These are phyloP conservation scores for Rhynchospora breviuscula DNA, from an alignment of 176 grass and related monocot species.

Conservation along the genomic window DNA sequence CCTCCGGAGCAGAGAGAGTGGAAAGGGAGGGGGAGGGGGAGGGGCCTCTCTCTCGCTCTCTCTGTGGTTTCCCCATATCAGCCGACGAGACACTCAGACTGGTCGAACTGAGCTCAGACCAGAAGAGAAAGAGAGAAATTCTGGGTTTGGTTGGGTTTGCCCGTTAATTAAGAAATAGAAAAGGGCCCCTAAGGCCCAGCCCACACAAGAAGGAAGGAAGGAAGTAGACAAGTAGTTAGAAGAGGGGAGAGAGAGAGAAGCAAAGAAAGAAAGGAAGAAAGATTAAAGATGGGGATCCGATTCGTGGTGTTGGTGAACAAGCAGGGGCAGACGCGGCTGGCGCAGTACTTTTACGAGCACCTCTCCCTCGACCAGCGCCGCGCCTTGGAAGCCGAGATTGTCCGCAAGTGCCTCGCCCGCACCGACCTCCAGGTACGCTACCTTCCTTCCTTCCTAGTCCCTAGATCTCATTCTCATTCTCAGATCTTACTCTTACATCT, in stretches of 20 bases:
- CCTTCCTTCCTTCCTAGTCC: background rate
- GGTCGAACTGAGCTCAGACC: too few species aligned
- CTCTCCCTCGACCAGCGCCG: conserved; percentile 92
- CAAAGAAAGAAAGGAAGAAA: background rate
- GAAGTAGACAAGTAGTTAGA: too few species aligned
- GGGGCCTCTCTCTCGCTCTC: too few species aligned
- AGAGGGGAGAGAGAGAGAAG: background rate
- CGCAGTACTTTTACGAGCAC: conserved; percentile 91
- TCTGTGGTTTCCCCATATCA: too few species aligned
- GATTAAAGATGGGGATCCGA: conserved; percentile 63
- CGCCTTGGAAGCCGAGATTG: conserved; percentile 98
- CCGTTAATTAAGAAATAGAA: too few species aligned
- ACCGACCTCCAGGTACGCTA: conserved; percentile 73
- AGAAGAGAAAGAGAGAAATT: too few species aligned
- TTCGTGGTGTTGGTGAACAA: conserved; percentile 97
- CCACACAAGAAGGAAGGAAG: too few species aligned
- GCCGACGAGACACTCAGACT: too few species aligned
- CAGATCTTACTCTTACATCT: background rate
- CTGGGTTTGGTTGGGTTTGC: too few species aligned
- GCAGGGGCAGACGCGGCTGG: conserved; percentile 94
- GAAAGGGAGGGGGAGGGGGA: too few species aligned
- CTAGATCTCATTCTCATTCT: background rate
- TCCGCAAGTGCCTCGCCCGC: conserved; percentile 98
- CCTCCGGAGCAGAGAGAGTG: too few species aligned
- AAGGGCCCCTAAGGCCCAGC: too few species aligned